Conservation (phyloP, 2,329 filamentous ascomycete species). For the Colletotrichum orbiculare region DNA sequence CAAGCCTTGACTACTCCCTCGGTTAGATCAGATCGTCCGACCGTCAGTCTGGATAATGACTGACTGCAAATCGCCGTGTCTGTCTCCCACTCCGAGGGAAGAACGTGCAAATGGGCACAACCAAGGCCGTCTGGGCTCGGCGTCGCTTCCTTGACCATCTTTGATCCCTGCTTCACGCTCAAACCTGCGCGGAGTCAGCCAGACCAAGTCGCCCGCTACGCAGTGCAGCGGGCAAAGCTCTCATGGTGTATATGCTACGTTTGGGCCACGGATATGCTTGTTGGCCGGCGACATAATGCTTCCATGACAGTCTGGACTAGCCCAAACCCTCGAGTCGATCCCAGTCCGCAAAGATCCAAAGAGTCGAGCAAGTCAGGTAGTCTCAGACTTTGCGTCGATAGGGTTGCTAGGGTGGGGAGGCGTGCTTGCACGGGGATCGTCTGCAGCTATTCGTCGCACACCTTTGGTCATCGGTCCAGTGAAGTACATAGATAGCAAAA, state of each 20-base stretch:
- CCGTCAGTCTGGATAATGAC: conserved; percentile 24
- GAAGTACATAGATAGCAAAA: conserved; percentile 2
- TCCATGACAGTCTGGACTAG: conserved; percentile 8
- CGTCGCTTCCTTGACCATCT: conserved; percentile 15
- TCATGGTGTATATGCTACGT: conserved; percentile 13
- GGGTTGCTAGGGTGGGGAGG: not conserved
- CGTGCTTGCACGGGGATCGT: no score
- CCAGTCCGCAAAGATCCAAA: conserved; percentile 10
- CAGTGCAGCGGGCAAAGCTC: no score
- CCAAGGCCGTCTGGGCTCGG: conserved; percentile 22
- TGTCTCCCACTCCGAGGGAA: conserved; percentile 5
- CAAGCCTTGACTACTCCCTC: conserved; percentile 23
- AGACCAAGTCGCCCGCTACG: conserved; percentile 1
- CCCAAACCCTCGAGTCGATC: conserved; percentile 20
- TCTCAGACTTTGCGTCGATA: conserved; percentile 2
- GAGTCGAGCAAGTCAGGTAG: conserved; percentile 9
- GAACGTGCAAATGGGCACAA: conserved; percentile 14
- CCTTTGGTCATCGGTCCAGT: not conserved
- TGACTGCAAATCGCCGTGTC: conserved; percentile 27
- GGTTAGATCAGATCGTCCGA: conserved; percentile 24
- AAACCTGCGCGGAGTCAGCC: conserved; percentile 21
- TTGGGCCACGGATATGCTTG: conserved; percentile 27
- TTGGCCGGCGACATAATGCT: conserved; percentile 4
- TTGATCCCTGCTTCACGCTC: conserved; percentile 6
- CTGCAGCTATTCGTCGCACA: no score